Conservation (phyloP, 2,329 filamentous ascomycete species). For the Penicillium sumatraense region DNA sequence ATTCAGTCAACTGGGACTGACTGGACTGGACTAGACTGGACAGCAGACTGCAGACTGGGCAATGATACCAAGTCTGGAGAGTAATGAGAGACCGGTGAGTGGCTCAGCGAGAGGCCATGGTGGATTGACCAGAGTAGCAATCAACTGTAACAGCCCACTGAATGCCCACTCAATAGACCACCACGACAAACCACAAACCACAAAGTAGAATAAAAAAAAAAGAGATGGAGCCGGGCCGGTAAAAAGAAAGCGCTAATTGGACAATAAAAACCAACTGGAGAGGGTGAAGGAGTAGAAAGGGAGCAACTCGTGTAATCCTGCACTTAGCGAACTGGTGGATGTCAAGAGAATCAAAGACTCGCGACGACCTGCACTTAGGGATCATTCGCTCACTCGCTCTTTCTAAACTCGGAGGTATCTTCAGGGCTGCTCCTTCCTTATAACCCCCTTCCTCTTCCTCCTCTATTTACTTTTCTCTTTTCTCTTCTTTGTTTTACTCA, state of each 20-base stretch:
- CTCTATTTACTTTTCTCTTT: slow-evolving; percentile 17
- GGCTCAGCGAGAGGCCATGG: slow-evolving; percentile 1
- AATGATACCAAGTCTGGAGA: too few relatives aligned
- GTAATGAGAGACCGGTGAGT: background rate
- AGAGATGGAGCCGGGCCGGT: slow-evolving; percentile 11
- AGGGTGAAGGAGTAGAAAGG: slow-evolving; percentile 1
- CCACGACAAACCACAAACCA: background rate
- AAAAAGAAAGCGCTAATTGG: background rate
- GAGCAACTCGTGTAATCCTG: slow-evolving; percentile 30
- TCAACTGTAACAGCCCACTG: too few relatives aligned
- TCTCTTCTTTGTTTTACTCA: slow-evolving; percentile 11
- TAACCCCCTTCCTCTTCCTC: too few relatives aligned
- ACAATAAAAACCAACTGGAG: slow-evolving; percentile 3
- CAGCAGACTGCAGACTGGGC: background rate
- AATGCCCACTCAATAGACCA: too few relatives aligned
- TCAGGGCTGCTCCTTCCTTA: too few relatives aligned
- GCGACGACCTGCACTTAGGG: slow-evolving; percentile 33
- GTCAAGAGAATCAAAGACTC: slow-evolving; percentile 15
- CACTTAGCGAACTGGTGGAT: slow-evolving; percentile 30
- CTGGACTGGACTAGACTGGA: background rate
- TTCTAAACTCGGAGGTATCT: too few relatives aligned
- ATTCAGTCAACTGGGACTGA: background rate
- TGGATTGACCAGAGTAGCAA: too few relatives aligned
- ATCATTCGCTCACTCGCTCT: too few relatives aligned
- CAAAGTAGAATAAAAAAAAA: background rate